Evolutionary conservation across 140 eudicot species (phyloP), one percentile per base, ranked within the genome.

Genomic region (Cichorium intybus): DNA sequence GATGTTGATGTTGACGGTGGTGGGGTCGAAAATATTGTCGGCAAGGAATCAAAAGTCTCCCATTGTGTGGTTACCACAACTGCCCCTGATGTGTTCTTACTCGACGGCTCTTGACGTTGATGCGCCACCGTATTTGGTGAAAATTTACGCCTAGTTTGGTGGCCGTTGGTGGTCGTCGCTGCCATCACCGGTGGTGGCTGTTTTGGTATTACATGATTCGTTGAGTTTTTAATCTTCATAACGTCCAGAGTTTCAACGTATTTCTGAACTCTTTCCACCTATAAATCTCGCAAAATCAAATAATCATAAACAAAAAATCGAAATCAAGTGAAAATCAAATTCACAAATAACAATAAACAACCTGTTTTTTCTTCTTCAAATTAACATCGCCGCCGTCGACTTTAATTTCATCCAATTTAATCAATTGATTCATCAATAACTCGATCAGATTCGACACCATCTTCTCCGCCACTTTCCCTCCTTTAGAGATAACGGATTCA

Each of bases 41-140:
- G 82, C 78, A 68, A 58, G 4, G 85, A 68, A 62, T 88, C 96
- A 70, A 88, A 88, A 22, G 89, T 88, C 80, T 88, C 96, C 96
- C 98, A 92, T 45, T 92, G 86, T 21, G 99, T 92, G 52, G 99
- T 92, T 68, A 92, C 84, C 57, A 89, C 96, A 70, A 88, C 89
- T 16, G 80, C 56, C 56, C 83, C 89, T 10, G 87, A 81, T 46
- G 80, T 34, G 21, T 85, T 43, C 57, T 75, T 64, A 51, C 77
- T 60, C 50, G 65, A 64, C 22, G 64, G 10, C 60, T 43, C 69
- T 51, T 49, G 31, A 17, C 18, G 67, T 37, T 78, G 84, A 20
- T 50, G 76, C 47, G 54, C 60, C 56, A 62, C 74, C 63, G 78
- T 7, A 2, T 10, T 56, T 62, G 86, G 77, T 24, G 75, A 60